phyloP scores from a whole-genome alignment of 768 basidiomycete species.

The Leucogyrophana mollusca region DNA sequence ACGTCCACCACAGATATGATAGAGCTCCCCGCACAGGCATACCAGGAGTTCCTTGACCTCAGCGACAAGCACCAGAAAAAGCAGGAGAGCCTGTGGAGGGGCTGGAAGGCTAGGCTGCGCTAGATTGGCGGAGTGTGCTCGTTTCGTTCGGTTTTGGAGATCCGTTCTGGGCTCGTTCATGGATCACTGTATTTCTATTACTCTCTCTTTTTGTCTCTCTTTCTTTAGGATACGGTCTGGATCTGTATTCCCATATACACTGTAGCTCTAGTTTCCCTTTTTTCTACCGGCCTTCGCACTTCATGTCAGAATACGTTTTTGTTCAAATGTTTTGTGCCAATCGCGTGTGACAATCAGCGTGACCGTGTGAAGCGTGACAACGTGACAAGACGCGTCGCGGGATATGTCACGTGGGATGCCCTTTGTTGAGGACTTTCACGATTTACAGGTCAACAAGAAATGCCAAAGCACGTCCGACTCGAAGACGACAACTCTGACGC shows the following conservation, averaged over 20 bases:
- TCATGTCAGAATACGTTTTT: too few species aligned
- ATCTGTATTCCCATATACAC: not conserved
- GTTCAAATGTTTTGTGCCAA: too few species aligned
- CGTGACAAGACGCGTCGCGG: too few species aligned
- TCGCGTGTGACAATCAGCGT: too few species aligned
- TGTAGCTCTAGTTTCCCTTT: constrained; percentile 5
- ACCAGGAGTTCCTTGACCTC: constrained; percentile 55
- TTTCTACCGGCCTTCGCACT: not conserved
- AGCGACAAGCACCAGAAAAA: constrained; percentile 51
- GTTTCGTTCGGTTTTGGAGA: constrained; percentile 15
- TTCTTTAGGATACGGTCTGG: not conserved
- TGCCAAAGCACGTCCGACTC: constrained; percentile 20
- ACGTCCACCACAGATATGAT: constrained; percentile 51
- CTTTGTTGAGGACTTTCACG: too few species aligned
- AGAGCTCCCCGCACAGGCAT: constrained; percentile 60
- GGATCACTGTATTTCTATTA: constrained; percentile 6
- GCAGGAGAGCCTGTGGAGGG: constrained; percentile 59
- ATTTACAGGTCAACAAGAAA: not conserved
- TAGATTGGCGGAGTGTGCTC: too few species aligned
- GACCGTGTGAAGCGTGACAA: too few species aligned
- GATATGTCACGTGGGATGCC: too few species aligned
- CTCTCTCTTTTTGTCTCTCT: not conserved
- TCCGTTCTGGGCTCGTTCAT: too few species aligned
- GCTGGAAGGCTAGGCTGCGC: constrained; percentile 36
- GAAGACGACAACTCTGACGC: constrained; percentile 16